phyloP scores from a whole-genome alignment of 768 basidiomycete species.

The Tricholoma terreum region DNA sequence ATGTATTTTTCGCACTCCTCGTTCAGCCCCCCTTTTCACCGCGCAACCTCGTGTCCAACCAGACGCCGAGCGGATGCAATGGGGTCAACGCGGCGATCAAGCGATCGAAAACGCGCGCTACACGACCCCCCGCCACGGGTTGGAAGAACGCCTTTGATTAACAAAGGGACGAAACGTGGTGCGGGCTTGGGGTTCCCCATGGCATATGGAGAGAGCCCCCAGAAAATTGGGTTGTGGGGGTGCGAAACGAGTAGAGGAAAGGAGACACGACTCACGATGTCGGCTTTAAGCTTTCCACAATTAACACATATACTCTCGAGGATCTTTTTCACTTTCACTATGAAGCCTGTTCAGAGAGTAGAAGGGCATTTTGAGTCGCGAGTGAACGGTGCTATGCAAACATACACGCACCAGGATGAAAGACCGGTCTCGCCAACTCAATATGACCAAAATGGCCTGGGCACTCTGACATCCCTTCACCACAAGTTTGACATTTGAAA shows the following conservation, averaged over 20 bases:
- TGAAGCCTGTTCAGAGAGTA: slow-evolving; percentile 65
- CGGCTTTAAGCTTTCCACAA: slow-evolving; percentile 96
- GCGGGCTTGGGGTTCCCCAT: slow-evolving; percentile 95
- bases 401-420: slow-evolving; percentile 78
- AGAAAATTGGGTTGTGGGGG: slow-evolving; percentile 96
- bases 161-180: slow-evolving; percentile 71
- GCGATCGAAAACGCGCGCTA: slow-evolving; percentile 88
- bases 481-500: slow-evolving; percentile 99
- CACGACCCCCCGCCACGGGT: slow-evolving; percentile 61
- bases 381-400: neutral
- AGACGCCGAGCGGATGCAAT: slow-evolving; percentile 62
- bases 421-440: slow-evolving; percentile 94
- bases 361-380: neutral
- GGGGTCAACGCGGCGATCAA: slow-evolving; percentile 83
- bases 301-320: slow-evolving; percentile 98
- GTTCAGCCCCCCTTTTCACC: slow-evolving; percentile 99
- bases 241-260: slow-evolving; percentile 91
- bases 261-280: slow-evolving; percentile 86
- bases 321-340: slow-evolving; percentile 99
- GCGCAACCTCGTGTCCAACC: slow-evolving; percentile 85
- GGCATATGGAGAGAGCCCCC: slow-evolving; percentile 92
- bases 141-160: slow-evolving; percentile 79
- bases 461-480: slow-evolving; percentile 99
- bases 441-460: slow-evolving; percentile 99
- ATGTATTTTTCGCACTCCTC: slow-evolving; percentile 79